phyloP scores from a whole-genome alignment of 2,329 filamentous ascomycete genomes.

The Cercospora canescens region DNA sequence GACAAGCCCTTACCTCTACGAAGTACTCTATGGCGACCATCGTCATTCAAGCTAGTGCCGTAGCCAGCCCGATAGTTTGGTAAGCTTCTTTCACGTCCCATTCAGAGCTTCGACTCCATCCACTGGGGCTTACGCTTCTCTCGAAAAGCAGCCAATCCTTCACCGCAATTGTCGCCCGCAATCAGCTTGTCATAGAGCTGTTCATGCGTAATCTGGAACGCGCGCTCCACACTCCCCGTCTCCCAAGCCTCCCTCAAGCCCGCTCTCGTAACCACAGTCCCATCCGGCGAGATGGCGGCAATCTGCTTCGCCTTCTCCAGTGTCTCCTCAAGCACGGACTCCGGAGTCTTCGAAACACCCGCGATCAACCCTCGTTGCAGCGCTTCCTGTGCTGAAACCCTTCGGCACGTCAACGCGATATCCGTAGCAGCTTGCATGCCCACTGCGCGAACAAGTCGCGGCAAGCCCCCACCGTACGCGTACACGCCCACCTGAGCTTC shows the following conservation, averaged over 20 bases:
- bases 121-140: slow-evolving; percentile 50
- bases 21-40: no score
- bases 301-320: slow-evolving; percentile 36
- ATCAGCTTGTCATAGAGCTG: slow-evolving; percentile 43
- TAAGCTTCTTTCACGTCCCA: no score
- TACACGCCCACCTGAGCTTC: slow-evolving; percentile 55
- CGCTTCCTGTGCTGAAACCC: slow-evolving; percentile 47
- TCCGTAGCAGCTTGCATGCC: slow-evolving; percentile 52
- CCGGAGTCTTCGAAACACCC: slow-evolving; percentile 36
- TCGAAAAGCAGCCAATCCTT: slow-evolving; percentile 52
- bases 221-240: slow-evolving; percentile 41
- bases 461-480: slow-evolving; percentile 53
- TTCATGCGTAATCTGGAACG: slow-evolving; percentile 43
- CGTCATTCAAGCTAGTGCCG: no score
- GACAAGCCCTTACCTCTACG: no score
- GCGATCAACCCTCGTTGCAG: slow-evolving; percentile 43
- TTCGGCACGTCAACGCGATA: slow-evolving; percentile 50
- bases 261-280: slow-evolving; percentile 39
- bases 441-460: slow-evolving; percentile 51
- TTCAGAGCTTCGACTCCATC: slow-evolving; percentile 46
- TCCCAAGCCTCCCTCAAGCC: slow-evolving; percentile 41
- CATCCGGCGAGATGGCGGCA: slow-evolving; percentile 37
- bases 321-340: slow-evolving; percentile 36
- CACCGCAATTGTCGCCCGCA: slow-evolving; percentile 47
- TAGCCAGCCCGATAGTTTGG: no score